These are phyloP conservation scores for Pythium coloratum DNA, from an alignment of 352 stramenopile genomes.

Conservation along the genomic window DNA sequence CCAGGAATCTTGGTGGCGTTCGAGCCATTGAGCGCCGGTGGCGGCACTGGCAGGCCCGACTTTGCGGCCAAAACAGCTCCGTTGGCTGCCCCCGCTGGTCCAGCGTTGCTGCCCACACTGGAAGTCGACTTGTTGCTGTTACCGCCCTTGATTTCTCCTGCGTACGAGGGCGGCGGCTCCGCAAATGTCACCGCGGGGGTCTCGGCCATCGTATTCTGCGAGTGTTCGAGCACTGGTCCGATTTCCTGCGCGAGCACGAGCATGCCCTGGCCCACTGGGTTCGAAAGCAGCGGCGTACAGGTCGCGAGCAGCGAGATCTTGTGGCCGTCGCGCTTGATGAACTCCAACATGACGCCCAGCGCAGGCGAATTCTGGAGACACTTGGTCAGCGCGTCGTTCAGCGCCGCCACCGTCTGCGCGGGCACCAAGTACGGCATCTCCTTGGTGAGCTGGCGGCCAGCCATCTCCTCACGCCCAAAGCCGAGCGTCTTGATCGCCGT, in stretches of 20 bases:
- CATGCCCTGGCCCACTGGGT: constrained; percentile 77
- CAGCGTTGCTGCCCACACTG: constrained; percentile 20
- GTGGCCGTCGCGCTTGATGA: constrained; percentile 53
- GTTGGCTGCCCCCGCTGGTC: constrained; percentile 12
- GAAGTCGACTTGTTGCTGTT: constrained; percentile 14
- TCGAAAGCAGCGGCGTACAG: constrained; percentile 73
- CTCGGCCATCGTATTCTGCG: constrained; percentile 34
- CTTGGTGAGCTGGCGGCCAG: constrained; percentile 64
- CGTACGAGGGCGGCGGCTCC: constrained; percentile 25
- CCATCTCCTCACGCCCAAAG: constrained; percentile 83
- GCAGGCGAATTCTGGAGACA: constrained; percentile 59
- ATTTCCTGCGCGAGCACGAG: constrained; percentile 79
- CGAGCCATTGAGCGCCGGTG: constrained; percentile 29
- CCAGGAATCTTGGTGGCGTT: constrained; percentile 78
- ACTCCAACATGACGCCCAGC: constrained; percentile 55
- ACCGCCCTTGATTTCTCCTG: constrained; percentile 1
- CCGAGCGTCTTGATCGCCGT: constrained; percentile 67
- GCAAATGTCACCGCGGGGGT: constrained; percentile 47
- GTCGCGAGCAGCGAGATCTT: constrained; percentile 68
- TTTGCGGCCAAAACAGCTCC: constrained; percentile 5
- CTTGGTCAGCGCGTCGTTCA: constrained; percentile 60
- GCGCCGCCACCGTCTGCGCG: constrained; percentile 43
- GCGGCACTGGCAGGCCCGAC: background rate
- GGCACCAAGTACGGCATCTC: constrained; percentile 75
- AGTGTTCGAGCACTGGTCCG: constrained; percentile 33